Evolutionary conservation across 306 rosid species (phyloP), one percentile per base, ranked within the genome.

Genomic region (Lupinus albus): DNA sequence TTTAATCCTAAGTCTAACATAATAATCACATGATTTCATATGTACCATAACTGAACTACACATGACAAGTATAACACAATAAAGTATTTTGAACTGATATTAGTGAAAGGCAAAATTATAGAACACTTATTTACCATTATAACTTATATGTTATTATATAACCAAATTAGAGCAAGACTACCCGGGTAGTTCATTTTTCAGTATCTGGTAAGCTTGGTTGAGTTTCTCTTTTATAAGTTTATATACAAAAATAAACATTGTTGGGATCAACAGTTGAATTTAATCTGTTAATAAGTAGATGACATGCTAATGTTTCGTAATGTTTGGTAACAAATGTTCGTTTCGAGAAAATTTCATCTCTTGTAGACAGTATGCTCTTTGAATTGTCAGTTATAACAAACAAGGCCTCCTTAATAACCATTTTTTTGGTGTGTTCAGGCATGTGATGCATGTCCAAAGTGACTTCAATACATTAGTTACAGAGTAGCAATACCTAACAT

Each of bases 31-130:
- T 13, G 20, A 7, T 70, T 10, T 65, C 33, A 10, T 18, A 14
- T 10, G 36, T 18, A 12, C 21, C 16, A 51, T 38, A 6, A 11
- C 48, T 33, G 67, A 60, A 33, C 6, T 17, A 18, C 47, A 14
- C 7, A 11, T 32, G 9, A 33, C 9, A 39, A 11, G 13, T 15
- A 18, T 3, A 72, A 51, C 17, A 10, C 3, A 38, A 4, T 28
- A 39, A 51, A 51, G 45, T 62, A 61, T 38, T 51, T 50, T 72
- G 21, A 51, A 38, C 41, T 35, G 21, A 38, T 62, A 61, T 64
- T 14, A 16, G 41, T 2, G 51, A n/a, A 33, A 18, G 55, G 1
- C 10, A 50, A 11, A 49, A 60, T 15, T 20, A 72, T 15, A 9
- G 21, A 61, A 13, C 38, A 44, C 28, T 6, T 51, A 25, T 8